Base-by-base conservation (phyloP, 306 rosid genomes). In the Dicorynia guianensis region DNA sequence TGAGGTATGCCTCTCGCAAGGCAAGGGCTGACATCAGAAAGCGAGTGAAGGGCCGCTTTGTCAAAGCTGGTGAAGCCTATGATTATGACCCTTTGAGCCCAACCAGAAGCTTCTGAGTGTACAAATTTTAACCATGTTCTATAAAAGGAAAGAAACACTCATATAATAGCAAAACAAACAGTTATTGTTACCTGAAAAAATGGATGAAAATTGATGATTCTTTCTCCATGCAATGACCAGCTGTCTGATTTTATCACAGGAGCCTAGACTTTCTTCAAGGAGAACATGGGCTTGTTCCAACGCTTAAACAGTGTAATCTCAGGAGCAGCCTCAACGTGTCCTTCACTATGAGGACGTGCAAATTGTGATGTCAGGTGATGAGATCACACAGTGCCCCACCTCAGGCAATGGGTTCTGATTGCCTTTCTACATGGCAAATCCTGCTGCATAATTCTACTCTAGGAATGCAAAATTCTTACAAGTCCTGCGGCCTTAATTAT, bases 11-110 rank as follows among this genome's bases (percentile, higher is more conserved):
- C 74, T 92, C 99, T 75, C 97, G 97, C 62, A 95, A 95, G 86
- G 97, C 91, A 14, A 87, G 97, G 76, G 99, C 99, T 2, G 99
- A 92, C 81, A 84, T 87, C 60, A 84, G 99, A 81, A 90, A 63
- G 82, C 95, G 97, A 13, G 99, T 92, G 84, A 95, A 95, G 84
- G 99, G 99, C 69, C 93, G 97, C 30, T 92, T 95, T 76, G 90
- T 95, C 52, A 95, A 95, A 87, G 96, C 97, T 13, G 99, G 99
- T 25, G 91, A 89, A 20, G 87, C 76, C 66, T 84, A 82, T 74
- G 91, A 89, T 83, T 89, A 86, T 18, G 93, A 89, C 54, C 91
- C 91, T 4, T 36, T 87, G 89, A 87, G 43, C 79, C 75, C 71
- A 71, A 87, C 91, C 85, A 81, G 89, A 87, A 87, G 93, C 91